Evolutionary conservation across 1,139 yeast species (phyloP), one percentile per base, ranked within the genome.

Genomic region (Suhomyces choctaworum): DNA sequence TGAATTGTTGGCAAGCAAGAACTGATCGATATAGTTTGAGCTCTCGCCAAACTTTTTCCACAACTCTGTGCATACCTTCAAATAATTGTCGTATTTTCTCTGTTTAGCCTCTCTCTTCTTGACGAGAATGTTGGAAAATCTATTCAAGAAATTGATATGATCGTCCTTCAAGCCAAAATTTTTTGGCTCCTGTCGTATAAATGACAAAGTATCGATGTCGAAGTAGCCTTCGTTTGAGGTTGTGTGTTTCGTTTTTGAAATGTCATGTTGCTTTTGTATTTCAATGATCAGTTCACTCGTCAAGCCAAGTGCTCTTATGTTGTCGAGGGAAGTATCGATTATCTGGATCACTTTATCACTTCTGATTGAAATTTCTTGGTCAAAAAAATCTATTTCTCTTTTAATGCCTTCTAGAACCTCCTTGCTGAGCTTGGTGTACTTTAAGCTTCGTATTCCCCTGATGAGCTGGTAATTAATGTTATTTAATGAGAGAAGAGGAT

Each of bases 1-100:
- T 31, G 60, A 41, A n/a, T 52, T 47, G 43, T 76, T 73, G 1
- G 60, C 52, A 1, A 40, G 42, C 17, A 68, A 45, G 42, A 78
- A 78, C 1, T 51, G 48, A 2, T 60, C 57, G 12, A 67, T 51
- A 34, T 66, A 65, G 1, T 69, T 69, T 2, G 45, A 16, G 32
- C 45, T 50, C 41, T 77, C 72, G 13, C 71, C 73, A 10, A 80
- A 58, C 44, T 70, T 75, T 2, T 47, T 52, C 85, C 85, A 80
- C 13, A 80, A 57, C 3, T 45, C 50, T 11, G 56, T 49, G 49
- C 84, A 78, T 12, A 68, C 60, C 1, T 44, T 36, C 9, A 56
- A 44, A 40, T 60, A 64, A 24, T 54, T 49, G 10, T 62, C 63
- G 56, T 56, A 58, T 39, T 66, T 64, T 34, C 54, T 53, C 40